A percentile compares a stretch with the other conserved stretches of the same genome.
phyloP scores from a whole-genome alignment of 495 filamentous ascomycete genomes.

The Astrothelium macrocarpum region DNA sequence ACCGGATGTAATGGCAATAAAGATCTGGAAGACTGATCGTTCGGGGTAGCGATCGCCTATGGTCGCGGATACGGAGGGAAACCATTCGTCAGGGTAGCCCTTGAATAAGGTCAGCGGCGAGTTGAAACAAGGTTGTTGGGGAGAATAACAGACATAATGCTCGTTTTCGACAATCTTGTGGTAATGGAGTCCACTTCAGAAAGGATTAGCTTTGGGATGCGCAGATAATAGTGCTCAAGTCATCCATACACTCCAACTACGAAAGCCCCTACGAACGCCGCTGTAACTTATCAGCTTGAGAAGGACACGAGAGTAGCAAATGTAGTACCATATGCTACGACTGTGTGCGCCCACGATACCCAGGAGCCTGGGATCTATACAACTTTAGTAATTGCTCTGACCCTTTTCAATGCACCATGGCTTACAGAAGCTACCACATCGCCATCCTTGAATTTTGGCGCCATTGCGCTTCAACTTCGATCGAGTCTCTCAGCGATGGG shows the following conservation, averaged over 20 bases:
- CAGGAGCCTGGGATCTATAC: conserved; percentile 74
- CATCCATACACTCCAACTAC: conserved; percentile 58
- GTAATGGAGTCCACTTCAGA: conserved; percentile 62
- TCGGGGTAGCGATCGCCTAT: conserved; percentile 98
- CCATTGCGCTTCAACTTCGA: conserved; percentile 42
- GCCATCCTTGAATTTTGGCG: conserved; percentile 81
- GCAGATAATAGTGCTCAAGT: background rate
- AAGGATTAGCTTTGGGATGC: conserved; percentile 8
- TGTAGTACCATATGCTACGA: conserved; percentile 59
- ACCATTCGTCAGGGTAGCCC: conserved; percentile 97
- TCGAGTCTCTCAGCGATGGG: conserved; percentile 9
- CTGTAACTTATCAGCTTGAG: conserved; percentile 28
- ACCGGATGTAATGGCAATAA: conserved; percentile 94
- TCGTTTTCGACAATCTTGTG: conserved; percentile 97
- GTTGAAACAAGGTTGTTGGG: background rate
- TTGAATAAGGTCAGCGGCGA: conserved; percentile 18
- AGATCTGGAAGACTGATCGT: conserved; percentile 89
- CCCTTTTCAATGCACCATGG: conserved; percentile 16
- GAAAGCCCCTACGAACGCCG: conserved; percentile 85
- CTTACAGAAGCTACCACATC: conserved; percentile 65
- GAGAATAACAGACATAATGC: conserved; percentile 54
- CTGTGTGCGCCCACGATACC: conserved; percentile 82
- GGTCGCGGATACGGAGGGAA: conserved; percentile 96
- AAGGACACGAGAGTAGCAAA: background rate
- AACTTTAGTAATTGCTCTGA: background rate